Conservation (phyloP, 306 rosid genomes). For the Cyamopsis tetragonoloba region DNA sequence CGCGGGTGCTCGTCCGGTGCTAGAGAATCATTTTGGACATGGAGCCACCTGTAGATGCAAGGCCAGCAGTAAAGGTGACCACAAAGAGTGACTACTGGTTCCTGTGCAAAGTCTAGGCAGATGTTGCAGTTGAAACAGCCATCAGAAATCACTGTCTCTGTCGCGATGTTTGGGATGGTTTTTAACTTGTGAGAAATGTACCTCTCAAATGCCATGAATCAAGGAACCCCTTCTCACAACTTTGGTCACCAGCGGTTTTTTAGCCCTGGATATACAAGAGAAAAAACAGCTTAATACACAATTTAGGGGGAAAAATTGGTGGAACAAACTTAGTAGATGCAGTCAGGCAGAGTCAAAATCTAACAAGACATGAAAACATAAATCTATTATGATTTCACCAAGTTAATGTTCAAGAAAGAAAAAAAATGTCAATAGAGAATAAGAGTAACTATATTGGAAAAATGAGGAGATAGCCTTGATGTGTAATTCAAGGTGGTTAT, state of each 20-base stretch:
- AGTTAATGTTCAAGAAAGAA: background rate
- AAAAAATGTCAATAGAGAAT: background rate
- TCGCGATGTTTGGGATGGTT: conserved; percentile 32
- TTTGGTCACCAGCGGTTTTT: conserved; percentile 15
- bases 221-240: conserved; percentile 17
- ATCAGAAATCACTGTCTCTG: conserved; percentile 43
- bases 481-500: background rate
- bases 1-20: conserved; percentile 72
- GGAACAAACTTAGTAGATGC: background rate
- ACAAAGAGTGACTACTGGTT: conserved; percentile 87
- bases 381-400: conserved; percentile 11
- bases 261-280: conserved; percentile 31
- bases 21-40: conserved; percentile 70
- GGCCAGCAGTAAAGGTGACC: conserved; percentile 99
- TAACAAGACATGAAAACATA: background rate
- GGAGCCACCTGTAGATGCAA: conserved; percentile 93
- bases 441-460: background rate
- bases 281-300: conserved; percentile 25
- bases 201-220: conserved; percentile 59
- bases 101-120: conserved; percentile 74
- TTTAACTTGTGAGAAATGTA: conserved; percentile 53
- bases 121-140: conserved; percentile 87
- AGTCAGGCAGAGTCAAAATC: background rate
- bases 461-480: background rate
- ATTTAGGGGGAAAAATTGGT: background rate